phyloP scores from a whole-genome alignment of 768 basidiomycete genomes.

The Porpolomopsis calyptriformis region DNA sequence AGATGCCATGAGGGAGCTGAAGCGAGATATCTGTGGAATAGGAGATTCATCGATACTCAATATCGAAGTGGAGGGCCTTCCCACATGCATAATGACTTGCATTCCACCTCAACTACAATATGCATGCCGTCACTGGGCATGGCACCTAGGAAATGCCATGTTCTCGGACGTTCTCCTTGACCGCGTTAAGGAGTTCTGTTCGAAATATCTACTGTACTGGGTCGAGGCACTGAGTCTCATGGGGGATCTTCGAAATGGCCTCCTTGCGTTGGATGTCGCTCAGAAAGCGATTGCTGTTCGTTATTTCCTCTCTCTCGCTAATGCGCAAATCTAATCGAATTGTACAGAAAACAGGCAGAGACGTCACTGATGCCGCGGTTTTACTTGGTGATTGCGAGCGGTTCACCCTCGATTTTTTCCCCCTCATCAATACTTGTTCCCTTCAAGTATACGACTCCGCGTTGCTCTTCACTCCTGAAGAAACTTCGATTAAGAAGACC shows the following conservation, averaged over 20 bases:
- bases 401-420: background rate
- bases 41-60: background rate
- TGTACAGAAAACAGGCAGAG: no score
- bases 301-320: background rate
- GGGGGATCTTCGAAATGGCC: constrained; percentile 1
- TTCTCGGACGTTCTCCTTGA: constrained; percentile 1
- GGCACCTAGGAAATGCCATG: background rate
- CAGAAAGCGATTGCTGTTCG: background rate
- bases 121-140: constrained; percentile 7
- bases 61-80: background rate
- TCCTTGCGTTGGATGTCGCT: constrained; percentile 1
- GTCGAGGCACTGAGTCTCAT: background rate
- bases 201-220: background rate
- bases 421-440: background rate
- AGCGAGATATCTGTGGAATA: background rate
- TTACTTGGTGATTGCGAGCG: constrained; percentile 3
- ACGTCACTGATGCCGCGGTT: background rate
- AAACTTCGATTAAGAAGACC: background rate
- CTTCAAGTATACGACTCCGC: constrained; percentile 3
- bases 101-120: constrained; percentile 1
- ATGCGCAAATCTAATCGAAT: background rate
- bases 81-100: background rate
- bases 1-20: background rate
- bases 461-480: background rate
- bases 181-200: background rate